A percentile compares a stretch with the other conserved stretches of the same genome.
Conservation (phyloP, 2,329 filamentous ascomycete genomes). For the Fusarium denticulatum region DNA sequence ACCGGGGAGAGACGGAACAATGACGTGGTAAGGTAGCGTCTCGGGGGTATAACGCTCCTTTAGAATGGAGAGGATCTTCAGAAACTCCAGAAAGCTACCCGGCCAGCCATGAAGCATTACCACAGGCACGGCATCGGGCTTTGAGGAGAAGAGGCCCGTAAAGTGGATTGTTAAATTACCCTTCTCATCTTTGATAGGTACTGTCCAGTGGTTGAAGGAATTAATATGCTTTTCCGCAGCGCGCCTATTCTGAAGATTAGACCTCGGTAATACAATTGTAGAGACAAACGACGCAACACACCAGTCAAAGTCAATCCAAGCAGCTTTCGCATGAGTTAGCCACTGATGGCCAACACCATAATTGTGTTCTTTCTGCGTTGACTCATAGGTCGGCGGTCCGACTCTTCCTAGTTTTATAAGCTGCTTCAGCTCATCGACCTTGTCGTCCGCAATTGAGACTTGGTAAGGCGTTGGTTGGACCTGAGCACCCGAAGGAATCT, state of each 20-base stretch:
- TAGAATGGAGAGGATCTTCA: not conserved
- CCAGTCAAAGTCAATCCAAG: conserved; percentile 13
- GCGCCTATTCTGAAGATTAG: not conserved
- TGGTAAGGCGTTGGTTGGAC: not conserved
- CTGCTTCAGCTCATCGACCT: not conserved
- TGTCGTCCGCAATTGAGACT: not conserved
- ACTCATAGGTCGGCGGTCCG: not conserved
- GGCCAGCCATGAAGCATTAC: conserved; percentile 7
- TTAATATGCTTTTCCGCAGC: not conserved
- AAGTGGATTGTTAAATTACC: not conserved
- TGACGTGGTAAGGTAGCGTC: not conserved
- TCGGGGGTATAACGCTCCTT: not conserved
- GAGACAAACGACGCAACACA: not conserved
- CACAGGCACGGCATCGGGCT: not conserved
- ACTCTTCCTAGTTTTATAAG: conserved; percentile 12
- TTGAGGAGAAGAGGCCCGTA: not conserved
- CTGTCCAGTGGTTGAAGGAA: not conserved
- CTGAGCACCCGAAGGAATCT: not conserved
- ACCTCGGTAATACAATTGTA: too few relatives aligned
- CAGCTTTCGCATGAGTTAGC: not conserved
- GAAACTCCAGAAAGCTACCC: conserved; percentile 6
- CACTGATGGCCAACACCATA: not conserved
- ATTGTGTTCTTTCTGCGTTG: not conserved
- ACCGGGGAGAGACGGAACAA: not conserved
- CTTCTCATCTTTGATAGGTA: not conserved